phyloP scores from a whole-genome alignment of 1,284 basidiomycete species.

The Psilocybe mexicana region DNA sequence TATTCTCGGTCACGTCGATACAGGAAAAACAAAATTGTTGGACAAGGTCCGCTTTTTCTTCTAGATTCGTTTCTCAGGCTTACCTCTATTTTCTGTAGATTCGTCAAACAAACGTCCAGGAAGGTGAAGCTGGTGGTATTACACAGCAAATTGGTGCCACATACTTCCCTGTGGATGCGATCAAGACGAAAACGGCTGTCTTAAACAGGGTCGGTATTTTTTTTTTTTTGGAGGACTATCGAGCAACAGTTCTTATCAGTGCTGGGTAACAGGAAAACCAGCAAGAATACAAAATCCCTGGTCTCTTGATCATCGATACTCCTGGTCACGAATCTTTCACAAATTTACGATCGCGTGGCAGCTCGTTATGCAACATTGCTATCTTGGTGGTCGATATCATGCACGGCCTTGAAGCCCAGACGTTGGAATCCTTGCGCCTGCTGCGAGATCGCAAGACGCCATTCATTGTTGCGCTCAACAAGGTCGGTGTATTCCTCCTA shows the following conservation, averaged over 20 bases:
- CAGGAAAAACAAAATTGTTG: conserved; percentile 97
- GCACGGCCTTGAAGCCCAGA: conserved; percentile 97
- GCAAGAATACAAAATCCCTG: conserved; percentile 96
- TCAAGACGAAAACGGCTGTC: conserved; percentile 90
- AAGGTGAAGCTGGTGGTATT: conserved; percentile 99
- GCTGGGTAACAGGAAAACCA: conserved; percentile 56
- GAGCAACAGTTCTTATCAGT: neutral
- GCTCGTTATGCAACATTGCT: conserved; percentile 98
- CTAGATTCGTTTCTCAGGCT: neutral
- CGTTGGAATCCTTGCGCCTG: conserved; percentile 92
- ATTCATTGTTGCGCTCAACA: conserved; percentile 99
- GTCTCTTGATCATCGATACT: conserved; percentile 96
- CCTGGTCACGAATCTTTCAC: conserved; percentile 99
- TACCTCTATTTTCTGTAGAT: conserved; percentile 56
- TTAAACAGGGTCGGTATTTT: conserved; percentile 72
- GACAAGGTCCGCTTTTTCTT: conserved; percentile 72
- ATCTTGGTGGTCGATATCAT: conserved; percentile 99
- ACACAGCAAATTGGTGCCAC: conserved; percentile 99
- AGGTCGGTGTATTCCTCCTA: conserved; percentile 47
- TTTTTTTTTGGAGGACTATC: neutral
- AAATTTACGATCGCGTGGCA: conserved; percentile 94
- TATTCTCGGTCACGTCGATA: conserved; percentile 99
- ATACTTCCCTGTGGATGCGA: conserved; percentile 98
- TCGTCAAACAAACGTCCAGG: conserved; percentile 99
- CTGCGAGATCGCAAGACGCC: conserved; percentile 95